These are phyloP conservation scores for Suillus tomentosus DNA, from an alignment of 768 basidiomycete species.

Conservation along the genomic window DNA sequence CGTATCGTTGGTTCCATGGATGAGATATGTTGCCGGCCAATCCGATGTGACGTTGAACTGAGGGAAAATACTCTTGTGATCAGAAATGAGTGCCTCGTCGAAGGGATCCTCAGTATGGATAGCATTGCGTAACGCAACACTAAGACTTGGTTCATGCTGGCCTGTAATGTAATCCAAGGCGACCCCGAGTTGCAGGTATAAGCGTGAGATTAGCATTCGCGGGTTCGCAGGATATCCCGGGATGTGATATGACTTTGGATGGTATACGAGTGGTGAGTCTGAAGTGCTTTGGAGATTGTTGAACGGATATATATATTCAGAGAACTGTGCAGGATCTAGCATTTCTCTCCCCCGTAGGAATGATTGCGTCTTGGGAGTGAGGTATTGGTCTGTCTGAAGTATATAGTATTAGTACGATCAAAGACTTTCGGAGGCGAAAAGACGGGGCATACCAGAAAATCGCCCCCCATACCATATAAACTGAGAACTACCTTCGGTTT, in stretches of 20 bases:
- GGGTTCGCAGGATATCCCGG: slow-evolving; percentile 66
- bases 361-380: slow-evolving; percentile 46
- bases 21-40: slow-evolving; percentile 50
- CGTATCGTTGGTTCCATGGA: slow-evolving; percentile 52
- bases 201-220: slow-evolving; percentile 56
- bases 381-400: slow-evolving; percentile 53
- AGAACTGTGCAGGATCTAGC: slow-evolving; percentile 49
- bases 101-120: slow-evolving; percentile 27
- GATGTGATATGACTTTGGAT: slow-evolving; percentile 43
- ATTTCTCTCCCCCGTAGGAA: slow-evolving; percentile 61
- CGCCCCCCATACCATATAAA: slow-evolving; percentile 66
- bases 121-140: slow-evolving; percentile 37
- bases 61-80: slow-evolving; percentile 45
- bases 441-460: slow-evolving; percentile 43
- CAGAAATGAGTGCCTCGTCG: slow-evolving; percentile 8
- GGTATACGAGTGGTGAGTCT: slow-evolving; percentile 50
- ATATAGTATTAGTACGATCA: slow-evolving; percentile 9
- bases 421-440: background rate
- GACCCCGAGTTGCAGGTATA: slow-evolving; percentile 61
- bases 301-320: slow-evolving; percentile 49
- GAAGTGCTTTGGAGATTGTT: slow-evolving; percentile 28
- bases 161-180: slow-evolving; percentile 62
- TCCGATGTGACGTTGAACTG: slow-evolving; percentile 38
- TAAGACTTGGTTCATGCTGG: slow-evolving; percentile 46
- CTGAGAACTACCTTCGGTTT: slow-evolving; percentile 57